Evolutionary conservation across 2,329 filamentous ascomycete species (phyloP).

Genomic region (Paramyrothecium sp.): DNA sequence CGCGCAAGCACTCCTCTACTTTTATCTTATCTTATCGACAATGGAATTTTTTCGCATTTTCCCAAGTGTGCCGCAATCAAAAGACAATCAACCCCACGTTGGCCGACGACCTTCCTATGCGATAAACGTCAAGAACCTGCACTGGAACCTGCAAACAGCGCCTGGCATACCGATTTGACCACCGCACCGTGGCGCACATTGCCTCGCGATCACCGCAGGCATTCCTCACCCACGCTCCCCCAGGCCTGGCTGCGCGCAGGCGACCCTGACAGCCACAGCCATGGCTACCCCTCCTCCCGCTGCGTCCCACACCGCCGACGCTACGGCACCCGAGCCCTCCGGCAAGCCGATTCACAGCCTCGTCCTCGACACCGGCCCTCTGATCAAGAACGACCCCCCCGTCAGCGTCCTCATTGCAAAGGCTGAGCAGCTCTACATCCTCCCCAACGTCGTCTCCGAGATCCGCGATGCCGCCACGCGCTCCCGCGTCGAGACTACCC

Average conservation of each 20-base stretch:
- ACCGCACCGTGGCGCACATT: too few species aligned
- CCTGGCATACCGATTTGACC: too few species aligned
- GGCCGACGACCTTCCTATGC: too few species aligned
- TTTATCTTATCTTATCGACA: constrained; percentile 11
- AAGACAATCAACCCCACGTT: constrained; percentile 5
- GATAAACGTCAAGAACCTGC: too few species aligned
- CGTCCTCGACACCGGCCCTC: constrained; percentile 85
- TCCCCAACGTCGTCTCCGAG: constrained; percentile 82
- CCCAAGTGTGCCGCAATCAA: constrained; percentile 6
- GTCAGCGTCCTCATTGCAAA: constrained; percentile 78
- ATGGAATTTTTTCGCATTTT: constrained; percentile 1
- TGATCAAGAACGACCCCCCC: constrained; percentile 89
- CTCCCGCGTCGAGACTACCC: constrained; percentile 75
- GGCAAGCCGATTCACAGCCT: constrained; percentile 76
- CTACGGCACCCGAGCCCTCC: constrained; percentile 3
- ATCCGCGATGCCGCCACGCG: constrained; percentile 84
- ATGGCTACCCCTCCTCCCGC: constrained; percentile 18
- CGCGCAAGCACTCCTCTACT: too few species aligned
- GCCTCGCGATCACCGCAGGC: background rate
- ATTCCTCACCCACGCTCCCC: background rate
- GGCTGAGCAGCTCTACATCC: constrained; percentile 76
- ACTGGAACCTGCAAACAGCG: too few species aligned
- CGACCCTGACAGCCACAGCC: constrained; percentile 4
- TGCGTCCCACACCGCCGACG: constrained; percentile 8
- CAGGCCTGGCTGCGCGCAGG: background rate